Evolutionary conservation across 2,329 filamentous ascomycete species (phyloP).

Genomic region (Calonectria pseudoturangicola): DNA sequence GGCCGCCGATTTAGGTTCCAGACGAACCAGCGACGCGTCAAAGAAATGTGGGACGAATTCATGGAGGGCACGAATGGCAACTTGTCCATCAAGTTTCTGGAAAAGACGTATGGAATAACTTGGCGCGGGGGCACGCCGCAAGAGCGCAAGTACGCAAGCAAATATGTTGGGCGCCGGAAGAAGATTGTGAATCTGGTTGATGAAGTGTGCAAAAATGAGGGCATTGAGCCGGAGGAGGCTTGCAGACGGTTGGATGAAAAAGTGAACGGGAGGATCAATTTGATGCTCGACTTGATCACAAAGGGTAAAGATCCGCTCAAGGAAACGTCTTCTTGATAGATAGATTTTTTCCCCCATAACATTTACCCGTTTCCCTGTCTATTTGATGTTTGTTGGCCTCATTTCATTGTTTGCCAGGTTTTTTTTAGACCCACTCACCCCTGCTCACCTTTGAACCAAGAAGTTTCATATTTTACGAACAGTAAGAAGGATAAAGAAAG

Average conservation of each 20-base stretch:
- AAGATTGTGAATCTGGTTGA: conserved; percentile 48
- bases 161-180: conserved; percentile 52
- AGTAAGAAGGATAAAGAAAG: no score
- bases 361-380: background rate
- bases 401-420: no score
- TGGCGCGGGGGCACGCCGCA: conserved; percentile 47
- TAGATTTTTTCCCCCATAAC: background rate
- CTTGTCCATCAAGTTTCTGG: conserved; percentile 48
- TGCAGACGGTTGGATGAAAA: conserved; percentile 45
- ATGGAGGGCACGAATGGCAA: conserved; percentile 50
- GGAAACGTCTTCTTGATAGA: background rate
- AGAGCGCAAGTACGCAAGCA: conserved; percentile 54
- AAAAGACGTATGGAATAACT: conserved; percentile 43
- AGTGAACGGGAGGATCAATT: conserved; percentile 52
- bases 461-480: no score
- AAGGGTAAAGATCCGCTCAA: conserved; percentile 40
- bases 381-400: no score
- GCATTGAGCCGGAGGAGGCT: conserved; percentile 24
- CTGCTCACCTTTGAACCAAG: no score
- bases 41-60: conserved; percentile 51
- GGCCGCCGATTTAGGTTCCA: conserved; percentile 47
- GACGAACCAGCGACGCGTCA: conserved; percentile 51
- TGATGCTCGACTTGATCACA: conserved; percentile 47
- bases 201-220: conserved; percentile 40
- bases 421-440: no score